Evolutionary conservation across 2,329 filamentous ascomycete genomes (phyloP).

Genomic region (Ascochyta clinopodiicola): DNA sequence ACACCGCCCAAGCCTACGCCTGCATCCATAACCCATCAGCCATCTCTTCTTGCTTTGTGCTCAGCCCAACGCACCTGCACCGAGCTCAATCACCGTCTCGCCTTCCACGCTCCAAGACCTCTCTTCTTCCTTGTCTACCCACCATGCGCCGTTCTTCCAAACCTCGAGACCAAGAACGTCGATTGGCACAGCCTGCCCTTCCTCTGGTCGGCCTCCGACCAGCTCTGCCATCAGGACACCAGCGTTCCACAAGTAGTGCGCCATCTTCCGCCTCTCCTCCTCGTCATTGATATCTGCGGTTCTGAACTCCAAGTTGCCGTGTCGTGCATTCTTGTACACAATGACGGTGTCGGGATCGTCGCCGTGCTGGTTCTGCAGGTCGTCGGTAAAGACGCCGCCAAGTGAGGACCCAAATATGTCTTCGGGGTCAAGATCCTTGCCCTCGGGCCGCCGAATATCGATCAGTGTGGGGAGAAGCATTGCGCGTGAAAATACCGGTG

Average conservation of each 20-base stretch:
- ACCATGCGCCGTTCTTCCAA: conserved; percentile 39
- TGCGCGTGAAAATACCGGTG: not conserved
- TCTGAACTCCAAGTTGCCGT: conserved; percentile 47
- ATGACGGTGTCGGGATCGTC: conserved; percentile 63
- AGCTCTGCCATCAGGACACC: conserved; percentile 55
- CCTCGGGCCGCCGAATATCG: conserved; percentile 32
- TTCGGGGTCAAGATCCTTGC: conserved; percentile 56
- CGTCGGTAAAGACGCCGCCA: conserved; percentile 71
- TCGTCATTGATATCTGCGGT: conserved; percentile 58
- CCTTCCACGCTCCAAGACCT: conserved; percentile 57
- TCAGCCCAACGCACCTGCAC: conserved; percentile 64
- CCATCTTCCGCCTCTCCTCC: conserved; percentile 66
- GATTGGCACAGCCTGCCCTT: conserved; percentile 28
- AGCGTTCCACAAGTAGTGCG: conserved; percentile 78
- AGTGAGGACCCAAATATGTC: conserved; percentile 67
- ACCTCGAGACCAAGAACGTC: conserved; percentile 18
- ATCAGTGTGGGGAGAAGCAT: conserved; percentile 42
- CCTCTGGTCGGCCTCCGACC: conserved; percentile 40
- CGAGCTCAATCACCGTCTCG: conserved; percentile 67
- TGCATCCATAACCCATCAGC: conserved; percentile 36
- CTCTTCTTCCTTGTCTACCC: conserved; percentile 42
- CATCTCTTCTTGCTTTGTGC: conserved; percentile 19
- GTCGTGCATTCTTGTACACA: conserved; percentile 59
- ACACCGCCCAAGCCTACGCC: conserved; percentile 58
- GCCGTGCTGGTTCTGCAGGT: conserved; percentile 71